phyloP scores from a whole-genome alignment of 1,139 yeast species.

The Insectozyma bohioensis region DNA sequence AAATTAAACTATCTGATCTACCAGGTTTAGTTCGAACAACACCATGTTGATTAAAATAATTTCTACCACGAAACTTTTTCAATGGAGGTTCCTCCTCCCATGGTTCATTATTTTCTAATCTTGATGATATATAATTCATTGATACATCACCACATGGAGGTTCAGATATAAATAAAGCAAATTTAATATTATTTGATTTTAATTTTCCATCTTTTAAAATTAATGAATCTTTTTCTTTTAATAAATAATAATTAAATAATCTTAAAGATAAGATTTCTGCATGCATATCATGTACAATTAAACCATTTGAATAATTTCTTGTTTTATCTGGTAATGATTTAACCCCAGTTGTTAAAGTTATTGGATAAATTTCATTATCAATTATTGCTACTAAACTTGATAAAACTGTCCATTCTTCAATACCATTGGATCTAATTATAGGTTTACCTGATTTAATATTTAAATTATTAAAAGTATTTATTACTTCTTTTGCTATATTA shows the following conservation, averaged over 20 bases:
- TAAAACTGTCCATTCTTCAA: constrained; percentile 78
- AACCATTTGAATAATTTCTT: constrained; percentile 49
- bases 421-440: constrained; percentile 55
- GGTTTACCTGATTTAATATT: constrained; percentile 54
- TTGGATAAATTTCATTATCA: constrained; percentile 25
- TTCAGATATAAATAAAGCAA: constrained; percentile 72
- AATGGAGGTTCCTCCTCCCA: constrained; percentile 18
- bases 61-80: constrained; percentile 56
- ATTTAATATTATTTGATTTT: constrained; percentile 23
- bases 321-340: constrained; percentile 64
- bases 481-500: constrained; percentile 17
- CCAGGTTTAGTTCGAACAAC: constrained; percentile 91
- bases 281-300: constrained; percentile 78
- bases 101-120: constrained; percentile 19
- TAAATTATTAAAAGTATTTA: constrained; percentile 20
- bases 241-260: constrained; percentile 54
- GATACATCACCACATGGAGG: constrained; percentile 95
- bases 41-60: constrained; percentile 56
- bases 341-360: constrained; percentile 77
- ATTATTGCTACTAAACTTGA: constrained; percentile 66
- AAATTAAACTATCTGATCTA: constrained; percentile 65
- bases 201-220: constrained; percentile 11
- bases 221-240: constrained; percentile 22
- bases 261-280: constrained; percentile 80
- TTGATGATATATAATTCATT: constrained; percentile 32